Evolutionary conservation across 495 filamentous ascomycete species (phyloP).

Genomic region (Tricharina praecox): DNA sequence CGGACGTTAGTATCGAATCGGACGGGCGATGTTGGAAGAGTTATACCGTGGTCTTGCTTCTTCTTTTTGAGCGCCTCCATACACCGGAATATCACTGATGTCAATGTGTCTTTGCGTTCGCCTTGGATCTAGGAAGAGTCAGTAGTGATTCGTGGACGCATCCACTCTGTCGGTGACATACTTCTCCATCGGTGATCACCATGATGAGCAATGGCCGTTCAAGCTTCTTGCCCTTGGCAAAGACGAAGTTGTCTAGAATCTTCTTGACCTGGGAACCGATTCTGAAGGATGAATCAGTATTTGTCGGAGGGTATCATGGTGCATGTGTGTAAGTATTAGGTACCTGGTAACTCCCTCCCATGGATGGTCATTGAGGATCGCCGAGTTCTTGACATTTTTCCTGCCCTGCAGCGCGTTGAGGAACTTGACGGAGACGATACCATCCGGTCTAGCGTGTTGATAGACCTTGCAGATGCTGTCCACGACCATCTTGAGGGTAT

Average conservation of each 20-base stretch:
- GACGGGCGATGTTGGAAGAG: background rate
- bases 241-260: conserved; percentile 3
- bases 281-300: background rate
- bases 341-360: background rate
- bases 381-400: background rate
- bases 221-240: background rate
- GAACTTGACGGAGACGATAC: conserved; percentile 1
- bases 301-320: background rate
- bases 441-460: conserved; percentile 1
- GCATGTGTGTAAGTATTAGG: background rate
- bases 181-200: conserved; percentile 4
- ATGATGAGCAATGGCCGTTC: conserved; percentile 8
- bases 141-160: background rate
- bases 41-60: background rate
- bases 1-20: background rate
- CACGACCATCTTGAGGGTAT: background rate
- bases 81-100: background rate
- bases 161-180: background rate
- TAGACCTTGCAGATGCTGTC: background rate
- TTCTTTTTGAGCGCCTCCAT: background rate
- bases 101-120: conserved; percentile 1
- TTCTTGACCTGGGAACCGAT: conserved; percentile 2
- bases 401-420: background rate
- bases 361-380: background rate
- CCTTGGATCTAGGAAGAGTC: conserved; percentile 4